Evolutionary conservation across 2,329 filamentous ascomycete genomes (phyloP).

Genomic region (Chaetomiaceae sp.): DNA sequence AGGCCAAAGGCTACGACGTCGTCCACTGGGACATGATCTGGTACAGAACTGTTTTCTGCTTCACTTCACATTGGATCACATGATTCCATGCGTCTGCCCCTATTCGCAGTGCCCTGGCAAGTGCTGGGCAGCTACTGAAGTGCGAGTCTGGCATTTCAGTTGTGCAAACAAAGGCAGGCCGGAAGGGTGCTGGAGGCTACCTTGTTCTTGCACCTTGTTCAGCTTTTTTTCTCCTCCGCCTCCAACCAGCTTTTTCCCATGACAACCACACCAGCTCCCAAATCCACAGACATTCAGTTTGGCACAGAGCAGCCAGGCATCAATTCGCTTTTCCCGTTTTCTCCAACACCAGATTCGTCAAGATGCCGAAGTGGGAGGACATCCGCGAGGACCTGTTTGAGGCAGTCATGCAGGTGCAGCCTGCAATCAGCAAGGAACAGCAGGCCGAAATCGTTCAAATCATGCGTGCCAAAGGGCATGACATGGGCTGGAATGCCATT

Average conservation of each 20-base stretch:
- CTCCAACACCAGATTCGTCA: constrained; percentile 2
- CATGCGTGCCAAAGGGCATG: constrained; percentile 23
- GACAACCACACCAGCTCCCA: too few relatives aligned
- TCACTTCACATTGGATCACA: too few relatives aligned
- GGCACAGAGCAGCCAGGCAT: too few relatives aligned
- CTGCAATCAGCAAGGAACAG: constrained; percentile 21
- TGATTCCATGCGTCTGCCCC: not conserved
- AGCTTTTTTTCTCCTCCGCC: too few relatives aligned
- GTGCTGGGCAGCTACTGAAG: not conserved
- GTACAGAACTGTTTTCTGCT: too few relatives aligned
- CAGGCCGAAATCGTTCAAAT: constrained; percentile 22
- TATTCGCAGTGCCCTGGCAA: not conserved
- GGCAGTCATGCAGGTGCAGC: constrained; percentile 21
- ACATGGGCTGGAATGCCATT: constrained; percentile 32
- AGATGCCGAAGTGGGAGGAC: constrained; percentile 29
- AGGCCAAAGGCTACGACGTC: too few relatives aligned
- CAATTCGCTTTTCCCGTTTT: too few relatives aligned
- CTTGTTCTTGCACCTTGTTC: too few relatives aligned
- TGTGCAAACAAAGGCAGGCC: not conserved
- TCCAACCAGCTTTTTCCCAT: too few relatives aligned
- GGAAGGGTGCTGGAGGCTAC: too few relatives aligned
- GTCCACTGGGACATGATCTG: too few relatives aligned
- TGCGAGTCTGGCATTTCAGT: not conserved
- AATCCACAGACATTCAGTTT: too few relatives aligned
- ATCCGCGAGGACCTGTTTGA: constrained; percentile 26